Base-by-base conservation (phyloP, 2,329 filamentous ascomycete genomes). In the Arthroderma sp. region DNA sequence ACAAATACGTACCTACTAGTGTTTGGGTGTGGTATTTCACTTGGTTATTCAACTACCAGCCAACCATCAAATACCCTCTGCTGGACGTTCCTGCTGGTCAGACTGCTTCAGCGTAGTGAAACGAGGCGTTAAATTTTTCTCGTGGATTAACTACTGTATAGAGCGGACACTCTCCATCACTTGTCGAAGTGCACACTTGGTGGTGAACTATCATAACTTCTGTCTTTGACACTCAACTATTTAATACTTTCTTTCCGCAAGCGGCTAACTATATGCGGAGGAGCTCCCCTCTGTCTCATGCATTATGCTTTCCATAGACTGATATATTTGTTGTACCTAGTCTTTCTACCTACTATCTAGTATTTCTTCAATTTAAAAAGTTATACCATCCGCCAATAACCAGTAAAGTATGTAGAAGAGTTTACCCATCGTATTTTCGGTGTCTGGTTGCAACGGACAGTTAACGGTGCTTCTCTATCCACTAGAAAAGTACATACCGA, bases 1-100 rank as follows among this genome's bases (percentile, higher is more conserved):
- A 54, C 31, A 58, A 58, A 38, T 58, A 58, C 19, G 38, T 54
- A 13, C 56, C 56, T n/a, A 54, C 52, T 15, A 47, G 17, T 25
- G 31, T 54, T 15, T 58, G 56, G 56, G 43, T 58, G 23, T 58
- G 56, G 56, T 58, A 55, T 49, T 49, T 58, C 41, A 11, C 25
- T 17, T 58, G 56, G 56, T 31, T 58, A 1, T 58, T 53, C 43
- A 54, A 52, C 52, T 49, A 58, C 51, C 56, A 58, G 41, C 56
- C 56, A 17, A 44, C 39, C 15, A 47, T 58, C 25, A 58, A 58
- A 37, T 58, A 58, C 38, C 37, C 38, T 15, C 9, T 58, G 51
- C 11, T 39, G 33, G 51, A 54, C 19, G 4, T 28, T 39, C 25
- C 51, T 38, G 37, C 51, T 23, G 33, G 33, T 54, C 51, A 39